Evolutionary conservation across 2,329 filamentous ascomycete genomes (phyloP), one percentile per base, ranked within the genome.

Genomic region (Xylaria sp.): DNA sequence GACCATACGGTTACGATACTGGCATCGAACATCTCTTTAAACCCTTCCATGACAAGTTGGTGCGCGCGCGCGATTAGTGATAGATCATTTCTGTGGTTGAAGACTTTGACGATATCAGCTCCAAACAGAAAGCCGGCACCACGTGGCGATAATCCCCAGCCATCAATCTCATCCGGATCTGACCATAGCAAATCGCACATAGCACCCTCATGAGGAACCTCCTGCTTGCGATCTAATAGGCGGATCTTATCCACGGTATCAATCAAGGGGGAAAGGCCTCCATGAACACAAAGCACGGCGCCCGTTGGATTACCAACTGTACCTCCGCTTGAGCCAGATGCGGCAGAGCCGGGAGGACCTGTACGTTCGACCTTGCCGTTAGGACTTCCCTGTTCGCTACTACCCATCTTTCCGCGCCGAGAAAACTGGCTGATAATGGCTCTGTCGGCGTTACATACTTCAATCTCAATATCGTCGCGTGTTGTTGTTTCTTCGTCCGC

Each of bases 131-230:
- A 99, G 0, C 96, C 96, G 0, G 96, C 96, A 10, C 96, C 96
- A 44, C 95, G 93, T 0, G 96, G 96, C 0, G 93, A 97, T 6
- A 98, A 84, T 11, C 94, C 95, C 96, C 96, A 99, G 68, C 94
- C 95, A 78, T 97, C 94, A 71, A 97, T 97, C 75, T 99, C 96
- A 80, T 99, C 96, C 0, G 96, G 96, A 77, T 99, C 96, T 0
- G 94, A 97, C 96, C 96, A 99, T 2, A 99, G 87, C 0, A 99
- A 86, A 80, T 99, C 96, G 81, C 96, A 99, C 96, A 99, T 99
- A 78, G 96, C 94, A 65, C 96, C 96, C 83, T 99, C 96, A 78
- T 99, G 96, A 0, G 96, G 96, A 0, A 99, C 96, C 82, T 99
- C 96, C 82, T 99, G 96, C 81, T 98, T 98, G 71, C 95, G 90